Percentiles rank a stretch among this genome's conserved stretches.
phyloP scores from a whole-genome alignment of 2,329 filamentous ascomycete species.

The Paraphoma sp. region DNA sequence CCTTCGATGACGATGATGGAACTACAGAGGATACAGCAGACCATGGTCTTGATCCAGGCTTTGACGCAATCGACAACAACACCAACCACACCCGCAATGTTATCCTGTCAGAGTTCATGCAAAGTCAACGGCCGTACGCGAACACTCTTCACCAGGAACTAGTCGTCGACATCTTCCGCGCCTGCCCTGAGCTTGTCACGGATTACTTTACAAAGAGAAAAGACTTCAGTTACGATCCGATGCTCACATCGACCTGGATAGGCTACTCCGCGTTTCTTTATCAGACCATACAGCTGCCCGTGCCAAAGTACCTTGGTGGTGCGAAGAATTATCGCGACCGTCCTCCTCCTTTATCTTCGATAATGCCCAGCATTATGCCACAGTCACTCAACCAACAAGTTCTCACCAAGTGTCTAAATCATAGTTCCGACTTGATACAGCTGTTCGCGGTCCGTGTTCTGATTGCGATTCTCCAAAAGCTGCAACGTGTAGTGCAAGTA shows the following conservation, averaged over 20 bases:
- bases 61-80: slow-evolving; percentile 73
- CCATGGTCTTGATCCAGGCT: slow-evolving; percentile 64
- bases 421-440: slow-evolving; percentile 78
- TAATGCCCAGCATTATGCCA: slow-evolving; percentile 87
- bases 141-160: slow-evolving; percentile 83
- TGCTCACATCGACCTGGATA: slow-evolving; percentile 91
- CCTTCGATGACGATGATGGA: slow-evolving; percentile 63
- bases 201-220: slow-evolving; percentile 85
- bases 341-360: slow-evolving; percentile 78
- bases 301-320: slow-evolving; percentile 76
- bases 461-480: slow-evolving; percentile 78
- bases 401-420: slow-evolving; percentile 78
- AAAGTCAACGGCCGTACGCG: slow-evolving; percentile 82
- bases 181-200: slow-evolving; percentile 84
- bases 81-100: slow-evolving; percentile 79
- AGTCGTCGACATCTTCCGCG: slow-evolving; percentile 77
- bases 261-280: slow-evolving; percentile 91
- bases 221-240: slow-evolving; percentile 83
- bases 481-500: slow-evolving; percentile 68
- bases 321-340: slow-evolving; percentile 65
- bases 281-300: slow-evolving; percentile 74
- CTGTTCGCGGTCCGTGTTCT: slow-evolving; percentile 86
- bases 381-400: slow-evolving; percentile 81
- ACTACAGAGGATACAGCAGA: slow-evolving; percentile 51
- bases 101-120: slow-evolving; percentile 78